Conservation (phyloP, 2,329 filamentous ascomycete species). For the Cephalotrichum gorgonifer region DNA sequence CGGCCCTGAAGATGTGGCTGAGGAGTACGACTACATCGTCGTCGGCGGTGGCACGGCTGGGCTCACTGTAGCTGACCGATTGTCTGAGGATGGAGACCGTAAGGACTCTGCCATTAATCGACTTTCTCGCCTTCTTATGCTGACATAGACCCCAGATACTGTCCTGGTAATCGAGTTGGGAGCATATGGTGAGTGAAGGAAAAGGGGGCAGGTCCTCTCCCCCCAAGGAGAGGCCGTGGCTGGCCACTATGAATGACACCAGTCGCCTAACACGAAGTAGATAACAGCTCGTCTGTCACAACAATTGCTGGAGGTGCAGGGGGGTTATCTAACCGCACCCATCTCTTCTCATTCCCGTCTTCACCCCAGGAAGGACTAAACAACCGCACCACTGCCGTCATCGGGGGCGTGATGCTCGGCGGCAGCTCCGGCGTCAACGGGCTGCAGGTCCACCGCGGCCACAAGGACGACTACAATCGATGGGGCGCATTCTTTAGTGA, state of each 20-base stretch:
- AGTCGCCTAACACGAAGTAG: too few species aligned
- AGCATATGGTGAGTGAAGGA: slow-evolving; percentile 15
- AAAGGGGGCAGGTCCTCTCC: too few species aligned
- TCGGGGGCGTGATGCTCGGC: slow-evolving; percentile 15
- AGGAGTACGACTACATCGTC: slow-evolving; percentile 47
- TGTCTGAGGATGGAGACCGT: slow-evolving; percentile 40
- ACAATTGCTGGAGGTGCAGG: slow-evolving; percentile 1
- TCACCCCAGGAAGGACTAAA: slow-evolving; percentile 8
- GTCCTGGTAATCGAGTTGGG: slow-evolving; percentile 11
- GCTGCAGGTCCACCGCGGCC: slow-evolving; percentile 21
- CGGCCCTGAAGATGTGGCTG: not conserved
- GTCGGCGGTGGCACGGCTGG: slow-evolving; percentile 54
- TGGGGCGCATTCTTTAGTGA: slow-evolving; percentile 17
- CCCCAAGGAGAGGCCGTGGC: too few species aligned
- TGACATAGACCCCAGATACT: too few species aligned
- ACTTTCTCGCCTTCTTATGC: too few species aligned
- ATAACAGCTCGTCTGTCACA: not conserved
- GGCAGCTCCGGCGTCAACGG: slow-evolving; percentile 26
- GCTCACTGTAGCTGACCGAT: slow-evolving; percentile 45
- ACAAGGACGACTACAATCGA: slow-evolving; percentile 16
- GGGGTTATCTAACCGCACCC: slow-evolving; percentile 2
- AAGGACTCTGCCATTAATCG: not conserved
- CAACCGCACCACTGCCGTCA: slow-evolving; percentile 5
- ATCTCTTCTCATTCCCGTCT: slow-evolving; percentile 11
- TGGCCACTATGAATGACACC: too few species aligned